phyloP scores from a whole-genome alignment of 2,329 filamentous ascomycete species.

The Penicillium rolfsii region DNA sequence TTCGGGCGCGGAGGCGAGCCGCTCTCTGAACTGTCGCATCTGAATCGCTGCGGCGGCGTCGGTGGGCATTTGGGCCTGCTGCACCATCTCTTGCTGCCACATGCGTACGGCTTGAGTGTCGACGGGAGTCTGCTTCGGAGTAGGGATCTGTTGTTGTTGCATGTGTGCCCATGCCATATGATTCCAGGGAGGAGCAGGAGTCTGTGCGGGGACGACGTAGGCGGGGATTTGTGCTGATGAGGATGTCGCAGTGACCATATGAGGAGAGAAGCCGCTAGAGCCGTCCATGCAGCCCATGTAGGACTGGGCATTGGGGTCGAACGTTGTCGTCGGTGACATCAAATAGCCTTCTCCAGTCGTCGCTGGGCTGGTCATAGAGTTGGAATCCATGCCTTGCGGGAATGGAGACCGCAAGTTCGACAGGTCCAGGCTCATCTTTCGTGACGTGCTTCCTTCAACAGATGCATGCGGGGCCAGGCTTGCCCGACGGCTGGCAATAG shows the following conservation, averaged over 20 bases:
- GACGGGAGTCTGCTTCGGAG: conserved; percentile 26
- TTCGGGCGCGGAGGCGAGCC: conserved; percentile 40
- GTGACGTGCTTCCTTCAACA: conserved; percentile 27
- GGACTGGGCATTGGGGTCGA: conserved; percentile 28
- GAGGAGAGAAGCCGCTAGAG: conserved; percentile 21
- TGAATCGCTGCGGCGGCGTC: conserved; percentile 19
- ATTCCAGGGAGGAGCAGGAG: conserved; percentile 23
- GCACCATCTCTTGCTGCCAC: conserved; percentile 35
- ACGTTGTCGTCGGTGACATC: conserved; percentile 32
- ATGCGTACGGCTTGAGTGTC: conserved; percentile 30
- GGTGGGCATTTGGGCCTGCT: conserved; percentile 26
- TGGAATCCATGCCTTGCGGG: conserved; percentile 29
- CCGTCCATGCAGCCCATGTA: conserved; percentile 29
- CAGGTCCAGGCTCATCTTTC: conserved; percentile 44
- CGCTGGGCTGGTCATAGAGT: conserved; percentile 35
- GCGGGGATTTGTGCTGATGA: conserved; percentile 32
- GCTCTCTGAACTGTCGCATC: conserved; percentile 38
- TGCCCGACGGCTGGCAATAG: conserved; percentile 34
- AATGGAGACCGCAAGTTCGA: conserved; percentile 36
- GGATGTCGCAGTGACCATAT: conserved; percentile 28
- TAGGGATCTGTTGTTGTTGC: conserved; percentile 31
- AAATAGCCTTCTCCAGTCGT: conserved; percentile 27
- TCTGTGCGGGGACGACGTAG: conserved; percentile 30
- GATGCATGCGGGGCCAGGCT: conserved; percentile 34
- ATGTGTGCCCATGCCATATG: conserved; percentile 31